Conservation (phyloP, 2,329 filamentous ascomycete species). For the Xylariaceae sp. region DNA sequence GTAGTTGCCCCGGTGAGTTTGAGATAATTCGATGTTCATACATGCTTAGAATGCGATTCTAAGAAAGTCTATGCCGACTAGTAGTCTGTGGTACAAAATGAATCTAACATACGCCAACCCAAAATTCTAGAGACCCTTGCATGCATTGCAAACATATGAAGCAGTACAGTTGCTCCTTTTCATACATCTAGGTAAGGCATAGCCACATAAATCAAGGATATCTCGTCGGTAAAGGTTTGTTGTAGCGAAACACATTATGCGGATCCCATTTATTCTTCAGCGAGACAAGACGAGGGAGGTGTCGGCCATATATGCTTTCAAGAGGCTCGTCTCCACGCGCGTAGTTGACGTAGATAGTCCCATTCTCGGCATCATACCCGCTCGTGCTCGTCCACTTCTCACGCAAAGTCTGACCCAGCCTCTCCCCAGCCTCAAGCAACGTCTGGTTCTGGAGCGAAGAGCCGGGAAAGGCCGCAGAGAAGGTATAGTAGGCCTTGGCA, state of each 20-base stretch:
- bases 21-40: no score
- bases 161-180: no score
- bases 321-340: conserved; percentile 10
- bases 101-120: no score
- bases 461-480: conserved; percentile 1
- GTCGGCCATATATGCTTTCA: conserved; percentile 9
- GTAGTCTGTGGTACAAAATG: no score
- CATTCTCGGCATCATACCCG: neutral
- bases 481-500: conserved; percentile 12
- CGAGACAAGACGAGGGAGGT: conserved; percentile 12
- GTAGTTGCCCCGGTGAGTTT: no score
- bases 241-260: conserved; percentile 10
- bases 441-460: conserved; percentile 4
- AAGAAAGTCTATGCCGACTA: no score
- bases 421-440: conserved; percentile 8
- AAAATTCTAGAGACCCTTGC: no score
- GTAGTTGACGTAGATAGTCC: conserved; percentile 8
- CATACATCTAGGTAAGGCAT: no score
- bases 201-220: no score
- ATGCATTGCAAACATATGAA: no score
- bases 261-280: conserved; percentile 31
- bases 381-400: neutral
- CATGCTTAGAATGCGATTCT: no score
- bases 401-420: conserved; percentile 20
- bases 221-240: no score